Evolutionary conservation across 1,284 basidiomycete genomes (phyloP), one percentile per base, ranked within the genome.

Genomic region (Kalmanozyma brasiliensis): DNA sequence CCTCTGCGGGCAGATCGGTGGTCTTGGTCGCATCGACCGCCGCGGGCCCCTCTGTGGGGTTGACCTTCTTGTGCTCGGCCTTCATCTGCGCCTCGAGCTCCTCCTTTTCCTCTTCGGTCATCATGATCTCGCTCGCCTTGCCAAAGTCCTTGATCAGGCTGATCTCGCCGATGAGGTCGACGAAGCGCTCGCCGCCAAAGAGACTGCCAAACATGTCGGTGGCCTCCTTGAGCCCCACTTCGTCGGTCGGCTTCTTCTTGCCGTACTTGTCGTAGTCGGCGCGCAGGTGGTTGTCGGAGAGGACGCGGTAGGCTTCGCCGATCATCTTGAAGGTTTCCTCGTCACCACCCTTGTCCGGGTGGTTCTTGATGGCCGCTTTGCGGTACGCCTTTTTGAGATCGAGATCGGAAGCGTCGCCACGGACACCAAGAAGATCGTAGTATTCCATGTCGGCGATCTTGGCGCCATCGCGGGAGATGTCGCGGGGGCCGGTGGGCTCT

Each of bases 211-310:
- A 82, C 80, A 82, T 82, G 52, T 82, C 80, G 17, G 80, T 82
- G 7, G 80, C 80, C 64, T 82, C 80, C 48, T 80, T 75, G 24
- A 82, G 68, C 9, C 80, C 80, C 10, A 82, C 80, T 40, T 82
- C 80, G 40, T 80, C 80, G 0, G 76, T 79, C 4, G 80, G 80
- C 66, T 82, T 82, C 63, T 88, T 87, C 83, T 92, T 92, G 42
- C 94, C 94, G 85, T 97, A 90, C 85, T 93, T 94, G 84, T 98
- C 94, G 80, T 98, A 98, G 44, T 94, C 91, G 0, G 89, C 88
- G 46, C 95, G 88, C 48, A 91, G 83, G 85, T 98, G 91, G 88
- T 91, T 82, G 59, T 79, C 74, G 40, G 62, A 61, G 52, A 80
- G 63, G 35, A 84, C 76, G 38, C 76, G 82, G 58, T 74, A 72